phyloP scores from a whole-genome alignment of 2,329 filamentous ascomycete genomes.

The Fusarium incarnatum region DNA sequence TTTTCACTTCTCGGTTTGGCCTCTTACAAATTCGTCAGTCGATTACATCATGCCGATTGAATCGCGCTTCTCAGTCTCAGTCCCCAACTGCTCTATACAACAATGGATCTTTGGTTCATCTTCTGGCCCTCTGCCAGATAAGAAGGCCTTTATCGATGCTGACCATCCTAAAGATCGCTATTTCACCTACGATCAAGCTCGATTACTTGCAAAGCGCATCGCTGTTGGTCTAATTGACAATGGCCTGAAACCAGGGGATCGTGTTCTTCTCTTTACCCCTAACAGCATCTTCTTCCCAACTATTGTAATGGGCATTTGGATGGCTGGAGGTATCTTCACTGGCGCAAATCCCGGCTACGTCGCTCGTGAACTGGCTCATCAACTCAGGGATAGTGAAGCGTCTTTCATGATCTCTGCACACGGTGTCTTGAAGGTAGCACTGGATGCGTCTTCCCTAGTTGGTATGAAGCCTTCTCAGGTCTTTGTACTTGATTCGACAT shows the following conservation, averaged over 20 bases:
- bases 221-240: conserved; percentile 73
- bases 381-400: conserved; percentile 77
- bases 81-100: conserved; percentile 64
- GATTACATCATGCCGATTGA: conserved; percentile 57
- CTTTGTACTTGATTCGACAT: conserved; percentile 73
- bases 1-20: not conserved
- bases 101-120: conserved; percentile 67
- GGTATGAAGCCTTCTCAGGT: conserved; percentile 67
- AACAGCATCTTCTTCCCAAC: conserved; percentile 80
- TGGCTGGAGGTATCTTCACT: conserved; percentile 83
- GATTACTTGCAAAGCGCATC: conserved; percentile 77
- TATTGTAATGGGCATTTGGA: conserved; percentile 77
- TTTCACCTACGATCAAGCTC: conserved; percentile 72
- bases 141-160: conserved; percentile 70
- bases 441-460: conserved; percentile 72
- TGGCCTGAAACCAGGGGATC: conserved; percentile 75
- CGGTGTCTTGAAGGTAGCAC: conserved; percentile 68
- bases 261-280: conserved; percentile 77
- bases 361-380: conserved; percentile 77
- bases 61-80: conserved; percentile 59
- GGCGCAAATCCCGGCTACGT: conserved; percentile 78
- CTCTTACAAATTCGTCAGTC: not conserved
- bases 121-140: conserved; percentile 56
- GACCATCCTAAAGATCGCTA: conserved; percentile 73
- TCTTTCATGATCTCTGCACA: conserved; percentile 74